phyloP scores from a whole-genome alignment of 2,329 filamentous ascomycete species.

The Aurifilum marmelostoma region DNA sequence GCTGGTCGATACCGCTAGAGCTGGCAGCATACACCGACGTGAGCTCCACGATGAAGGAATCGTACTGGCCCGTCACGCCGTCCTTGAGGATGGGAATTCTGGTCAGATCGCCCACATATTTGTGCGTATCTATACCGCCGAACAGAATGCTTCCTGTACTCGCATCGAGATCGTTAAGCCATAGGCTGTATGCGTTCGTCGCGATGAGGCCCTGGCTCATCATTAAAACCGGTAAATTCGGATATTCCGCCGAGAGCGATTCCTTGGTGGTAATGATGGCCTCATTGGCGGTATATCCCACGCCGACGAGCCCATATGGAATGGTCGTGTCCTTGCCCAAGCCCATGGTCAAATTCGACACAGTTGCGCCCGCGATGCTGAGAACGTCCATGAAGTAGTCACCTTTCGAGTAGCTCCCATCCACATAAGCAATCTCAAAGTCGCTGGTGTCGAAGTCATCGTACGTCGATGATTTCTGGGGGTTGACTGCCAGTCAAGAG shows the following conservation, averaged over 20 bases:
- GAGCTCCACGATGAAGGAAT: constrained; percentile 53
- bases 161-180: constrained; percentile 63
- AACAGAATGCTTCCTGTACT: constrained; percentile 75
- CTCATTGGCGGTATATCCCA: constrained; percentile 62
- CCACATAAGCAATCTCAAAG: constrained; percentile 66
- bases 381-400: constrained; percentile 64
- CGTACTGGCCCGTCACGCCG: constrained; percentile 42
- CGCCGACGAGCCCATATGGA: constrained; percentile 60
- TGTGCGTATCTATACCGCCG: constrained; percentile 77
- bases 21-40: constrained; percentile 53
- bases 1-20: constrained; percentile 51
- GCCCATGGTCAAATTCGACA: constrained; percentile 63
- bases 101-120: constrained; percentile 67
- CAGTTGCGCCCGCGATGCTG: constrained; percentile 52
- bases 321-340: constrained; percentile 59
- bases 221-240: constrained; percentile 68
- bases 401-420: constrained; percentile 59
- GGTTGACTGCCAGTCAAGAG: constrained; percentile 45
- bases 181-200: constrained; percentile 71
- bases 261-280: constrained; percentile 44
- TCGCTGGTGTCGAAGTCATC: constrained; percentile 44
- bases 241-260: constrained; percentile 42
- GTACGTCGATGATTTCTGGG: constrained; percentile 51
- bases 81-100: constrained; percentile 61
- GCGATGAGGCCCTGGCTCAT: constrained; percentile 65